phyloP scores from a whole-genome alignment of 768 basidiomycete species.

The Boletus huronensis region DNA sequence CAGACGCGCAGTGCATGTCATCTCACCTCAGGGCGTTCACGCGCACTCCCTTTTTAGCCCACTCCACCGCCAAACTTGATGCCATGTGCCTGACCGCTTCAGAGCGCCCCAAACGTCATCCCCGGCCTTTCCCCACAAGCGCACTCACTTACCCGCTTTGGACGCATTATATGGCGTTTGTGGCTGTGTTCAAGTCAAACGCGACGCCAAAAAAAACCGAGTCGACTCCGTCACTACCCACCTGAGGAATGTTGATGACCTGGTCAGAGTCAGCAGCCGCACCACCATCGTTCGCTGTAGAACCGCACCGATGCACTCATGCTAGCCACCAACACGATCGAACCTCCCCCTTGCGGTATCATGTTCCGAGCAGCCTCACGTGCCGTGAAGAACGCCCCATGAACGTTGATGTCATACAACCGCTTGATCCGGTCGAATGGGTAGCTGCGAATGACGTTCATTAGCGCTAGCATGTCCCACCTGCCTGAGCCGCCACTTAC shows the following conservation, averaged over 20 bases:
- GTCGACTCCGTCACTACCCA: too few species aligned
- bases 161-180: conserved; percentile 97
- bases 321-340: conserved; percentile 81
- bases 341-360: conserved; percentile 77
- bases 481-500: conserved; percentile 42
- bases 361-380: conserved; percentile 91
- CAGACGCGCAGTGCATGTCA: not conserved
- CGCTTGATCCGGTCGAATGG: conserved; percentile 81
- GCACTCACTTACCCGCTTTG: conserved; percentile 64
- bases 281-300: not conserved
- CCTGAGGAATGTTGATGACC: conserved; percentile 90
- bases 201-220: not conserved
- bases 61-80: conserved; percentile 88
- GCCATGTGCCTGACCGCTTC: conserved; percentile 93
- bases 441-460: conserved; percentile 48
- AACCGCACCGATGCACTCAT: conserved; percentile 83
- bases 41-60: conserved; percentile 86
- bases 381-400: conserved; percentile 94
- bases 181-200: conserved; percentile 39
- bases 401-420: conserved; percentile 90
- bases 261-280: conserved; percentile 31
- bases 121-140: not conserved
- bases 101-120: conserved; percentile 6
- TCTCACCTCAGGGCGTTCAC: conserved; percentile 76
- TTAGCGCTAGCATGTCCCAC: conserved; percentile 10